Base-by-base conservation (phyloP, 768 basidiomycete species). In the Cystobasidium ongulense region DNA sequence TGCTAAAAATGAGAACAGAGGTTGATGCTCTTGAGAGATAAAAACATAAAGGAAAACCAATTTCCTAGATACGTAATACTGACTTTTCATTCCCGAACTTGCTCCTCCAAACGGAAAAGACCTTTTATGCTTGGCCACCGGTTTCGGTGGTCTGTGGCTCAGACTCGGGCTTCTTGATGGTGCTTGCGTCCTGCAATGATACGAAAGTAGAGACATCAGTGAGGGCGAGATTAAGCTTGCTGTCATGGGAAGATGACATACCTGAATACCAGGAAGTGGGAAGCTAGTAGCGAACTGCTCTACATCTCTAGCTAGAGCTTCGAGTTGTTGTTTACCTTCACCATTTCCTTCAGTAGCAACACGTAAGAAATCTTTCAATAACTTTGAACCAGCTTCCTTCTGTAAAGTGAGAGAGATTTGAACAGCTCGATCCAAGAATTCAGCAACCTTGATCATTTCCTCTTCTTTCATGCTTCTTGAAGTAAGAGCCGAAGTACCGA, bases 291-390 rank as follows among this genome's bases (percentile, higher is more conserved):
- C 92, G 79, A 97, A 99, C 67, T 75, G 83, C 68, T 84, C 82
- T 54, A 99, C 96, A 78, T 98, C 94, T 61, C 86, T 84, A 65
- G 87, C 84, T 74, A 99, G 86, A 79, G 85, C 83, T 72, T 85
- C 85, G 25, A 92, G 91, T 73, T 86, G 84, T 79, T 85, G 82
- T 71, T 84, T 85, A 15, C 91, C 87, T 76, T 88, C 89, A 79
- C 89, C 88, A 77, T 85, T 84, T 74, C 86, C 84, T 1, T 82
- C 85, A 0, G 87, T 87, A 7, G 91, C 91, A 43, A 89, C 88
- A 57, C 88, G 86, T 75, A 94, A 86, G 79, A 98, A 98, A 85
- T 97, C 95, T 85, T 95, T 95, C 76, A 99, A 86, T 77, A 96
- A 83, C 85, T 96, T 98, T 72, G 87, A 86, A 36, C 93, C 93